phyloP scores from a whole-genome alignment of 306 rosid species.

The Prunus mume region DNA sequence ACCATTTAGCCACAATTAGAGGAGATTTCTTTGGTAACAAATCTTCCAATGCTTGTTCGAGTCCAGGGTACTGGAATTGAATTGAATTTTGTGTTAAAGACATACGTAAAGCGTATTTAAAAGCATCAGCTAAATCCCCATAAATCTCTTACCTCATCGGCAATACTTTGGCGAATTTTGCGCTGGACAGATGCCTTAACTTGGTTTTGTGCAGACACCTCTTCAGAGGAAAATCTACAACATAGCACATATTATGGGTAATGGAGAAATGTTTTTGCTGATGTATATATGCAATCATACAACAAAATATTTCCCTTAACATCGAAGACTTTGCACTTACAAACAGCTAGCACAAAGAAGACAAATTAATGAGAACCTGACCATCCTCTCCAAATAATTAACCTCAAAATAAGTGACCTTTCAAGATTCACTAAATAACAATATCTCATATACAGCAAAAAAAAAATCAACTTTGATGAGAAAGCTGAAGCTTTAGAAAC shows the following conservation, averaged over 20 bases:
- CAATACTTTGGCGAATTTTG: conserved; percentile 90
- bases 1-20: conserved; percentile 93
- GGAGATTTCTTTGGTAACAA: conserved; percentile 95
- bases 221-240: conserved; percentile 79
- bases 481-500: neutral
- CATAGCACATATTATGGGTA: neutral
- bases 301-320: neutral
- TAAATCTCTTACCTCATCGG: conserved; percentile 70
- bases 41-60: conserved; percentile 90
- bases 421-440: neutral
- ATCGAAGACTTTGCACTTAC: neutral
- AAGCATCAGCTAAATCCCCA: neutral
- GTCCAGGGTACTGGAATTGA: conserved; percentile 81
- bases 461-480: neutral
- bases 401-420: neutral
- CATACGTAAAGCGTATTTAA: neutral
- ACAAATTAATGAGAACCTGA: neutral
- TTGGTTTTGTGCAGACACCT: conserved; percentile 97
- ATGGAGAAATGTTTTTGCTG: no score
- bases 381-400: neutral
- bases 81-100: neutral
- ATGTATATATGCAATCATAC: neutral
- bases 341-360: neutral
- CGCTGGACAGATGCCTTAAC: conserved; percentile 97
- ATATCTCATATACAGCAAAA: neutral